Evolutionary conservation across 352 stramenopile genomes (phyloP), one percentile per base, ranked within the genome.

Genomic region (Phytophthora ohioensis): DNA sequence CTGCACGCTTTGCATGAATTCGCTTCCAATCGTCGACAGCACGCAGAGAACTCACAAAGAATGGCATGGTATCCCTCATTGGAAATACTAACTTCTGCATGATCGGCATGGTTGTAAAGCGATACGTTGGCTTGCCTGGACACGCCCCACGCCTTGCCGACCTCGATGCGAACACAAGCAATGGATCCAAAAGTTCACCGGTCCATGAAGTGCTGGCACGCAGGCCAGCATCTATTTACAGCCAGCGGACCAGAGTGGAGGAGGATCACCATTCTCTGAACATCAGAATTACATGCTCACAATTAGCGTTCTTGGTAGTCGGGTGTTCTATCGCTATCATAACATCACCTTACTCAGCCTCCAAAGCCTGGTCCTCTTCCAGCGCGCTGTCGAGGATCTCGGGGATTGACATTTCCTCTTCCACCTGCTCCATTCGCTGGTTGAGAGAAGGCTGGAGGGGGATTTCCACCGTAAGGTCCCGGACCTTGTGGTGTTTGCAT

Each of bases 61-160:
- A 81, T n/a, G 87, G 84, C 83, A 94, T 94, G 1, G 85, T 85
- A 21, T 93, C 85, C 27, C 85, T 75, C 77, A 91, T 88, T 5
- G 82, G 71, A 60, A 86, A 89, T 21, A 86, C 75, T 39, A 90
- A 75, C 49, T 85, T 85, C 57, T 90, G 78, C 64, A 78, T 72
- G 30, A 67, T 71, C 32, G 55, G 46, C 57, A 73, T 73, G 27
- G 46, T 42, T n/a, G 48, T 49, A 43, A 21, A 21, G 45, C 30
- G 27, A 36, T 39, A 21, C 13, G 15, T 67, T 38, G 27, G 21
- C 21, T 27, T 27, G 21, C 21, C 21, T 27, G 21, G 21, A 27
- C 21, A 27, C 21, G 21, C 21, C 21, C 21, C 21, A 27, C 21
- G 21, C 21, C 34, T 62, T 45, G 45, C 4, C 30, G 11, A 43